Evolutionary conservation across 148 eudicot species (phyloP).

Genomic region (Cornus suecica): DNA sequence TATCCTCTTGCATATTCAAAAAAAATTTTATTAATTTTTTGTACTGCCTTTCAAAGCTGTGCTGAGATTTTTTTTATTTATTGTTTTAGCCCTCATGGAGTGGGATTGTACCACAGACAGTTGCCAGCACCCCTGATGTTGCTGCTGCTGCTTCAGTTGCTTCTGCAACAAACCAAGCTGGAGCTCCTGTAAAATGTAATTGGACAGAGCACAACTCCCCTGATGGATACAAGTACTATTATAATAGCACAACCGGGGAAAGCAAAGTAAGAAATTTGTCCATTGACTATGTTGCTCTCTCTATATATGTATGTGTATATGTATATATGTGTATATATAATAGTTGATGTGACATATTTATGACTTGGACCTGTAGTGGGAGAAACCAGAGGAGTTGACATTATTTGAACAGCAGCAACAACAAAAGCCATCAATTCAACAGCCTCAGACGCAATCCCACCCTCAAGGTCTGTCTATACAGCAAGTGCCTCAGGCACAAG

Average conservation of each 20-base stretch:
- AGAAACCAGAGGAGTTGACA: constrained; percentile 65
- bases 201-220: constrained; percentile 98
- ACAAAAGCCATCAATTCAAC: constrained; percentile 44
- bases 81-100: constrained; percentile 61
- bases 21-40: background rate
- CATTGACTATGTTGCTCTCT: background rate
- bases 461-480: constrained; percentile 43
- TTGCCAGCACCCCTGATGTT: constrained; percentile 28
- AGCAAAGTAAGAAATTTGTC: constrained; percentile 64
- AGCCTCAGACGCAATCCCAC: constrained; percentile 45
- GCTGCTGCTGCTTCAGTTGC: constrained; percentile 37
- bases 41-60: background rate
- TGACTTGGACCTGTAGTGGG: constrained; percentile 50
- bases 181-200: constrained; percentile 51
- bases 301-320: background rate
- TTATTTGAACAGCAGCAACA: constrained; percentile 44
- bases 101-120: constrained; percentile 43
- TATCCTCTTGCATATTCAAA: background rate
- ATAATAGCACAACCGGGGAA: constrained; percentile 79
- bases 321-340: background rate
- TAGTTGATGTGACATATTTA: background rate
- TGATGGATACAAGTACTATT: constrained; percentile 87
- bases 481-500: constrained; percentile 50
- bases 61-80: constrained; percentile 4
- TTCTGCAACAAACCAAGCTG: constrained; percentile 27